Evolutionary conservation across 2,329 filamentous ascomycete genomes (phyloP).

Genomic region (Pseudogymnoascus sp.): DNA sequence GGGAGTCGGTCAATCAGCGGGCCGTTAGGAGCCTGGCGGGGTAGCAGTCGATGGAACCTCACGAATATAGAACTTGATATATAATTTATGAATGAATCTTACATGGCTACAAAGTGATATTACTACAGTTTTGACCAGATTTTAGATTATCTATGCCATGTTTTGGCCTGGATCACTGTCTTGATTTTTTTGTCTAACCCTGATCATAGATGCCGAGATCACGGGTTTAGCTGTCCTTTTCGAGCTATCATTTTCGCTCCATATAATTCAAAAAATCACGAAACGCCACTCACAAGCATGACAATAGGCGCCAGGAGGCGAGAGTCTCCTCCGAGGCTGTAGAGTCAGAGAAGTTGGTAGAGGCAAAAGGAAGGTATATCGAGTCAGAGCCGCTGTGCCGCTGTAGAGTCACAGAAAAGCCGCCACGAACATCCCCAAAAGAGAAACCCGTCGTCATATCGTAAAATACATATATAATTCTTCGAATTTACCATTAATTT

Average conservation of each 20-base stretch:
- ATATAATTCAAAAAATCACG: background rate
- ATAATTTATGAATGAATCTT: background rate
- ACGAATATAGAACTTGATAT: background rate
- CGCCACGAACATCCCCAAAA: background rate
- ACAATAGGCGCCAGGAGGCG: background rate
- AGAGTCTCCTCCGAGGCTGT: background rate
- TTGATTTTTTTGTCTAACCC: background rate
- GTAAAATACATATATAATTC: background rate
- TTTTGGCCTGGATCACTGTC: background rate
- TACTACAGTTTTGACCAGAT: background rate
- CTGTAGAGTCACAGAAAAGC: background rate
- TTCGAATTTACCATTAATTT: background rate
- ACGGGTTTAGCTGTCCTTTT: background rate
- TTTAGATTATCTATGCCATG: background rate
- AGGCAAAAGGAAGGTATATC: background rate
- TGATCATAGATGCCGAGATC: background rate
- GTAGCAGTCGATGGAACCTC: background rate
- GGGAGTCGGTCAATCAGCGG: background rate
- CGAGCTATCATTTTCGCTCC: background rate
- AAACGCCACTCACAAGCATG: background rate
- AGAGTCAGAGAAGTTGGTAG: slow-evolving; percentile 2
- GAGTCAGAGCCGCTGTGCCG: background rate
- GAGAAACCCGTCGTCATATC: background rate
- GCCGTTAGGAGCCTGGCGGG: slow-evolving; percentile 2
- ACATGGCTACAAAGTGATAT: background rate